phyloP scores from a whole-genome alignment of 2,329 filamentous ascomycete species.

The Metarhizium rileyi region DNA sequence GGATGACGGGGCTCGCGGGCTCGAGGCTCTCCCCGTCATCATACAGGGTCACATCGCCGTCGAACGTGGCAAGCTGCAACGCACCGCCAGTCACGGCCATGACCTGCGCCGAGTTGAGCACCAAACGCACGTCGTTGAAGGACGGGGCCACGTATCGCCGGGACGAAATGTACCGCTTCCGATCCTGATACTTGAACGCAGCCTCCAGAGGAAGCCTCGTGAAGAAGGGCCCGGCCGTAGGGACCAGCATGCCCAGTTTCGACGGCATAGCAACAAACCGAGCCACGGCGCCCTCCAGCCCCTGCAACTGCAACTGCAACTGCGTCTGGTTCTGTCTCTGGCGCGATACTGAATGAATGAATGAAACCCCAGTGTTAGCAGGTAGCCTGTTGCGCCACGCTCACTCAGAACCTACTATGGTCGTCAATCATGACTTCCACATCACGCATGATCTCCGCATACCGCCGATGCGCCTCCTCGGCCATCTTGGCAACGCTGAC shows the following conservation, averaged over 20 bases:
- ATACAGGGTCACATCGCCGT: constrained; percentile 95
- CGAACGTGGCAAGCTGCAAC: constrained; percentile 84
- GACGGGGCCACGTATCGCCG: constrained; percentile 89
- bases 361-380: too few relatives aligned
- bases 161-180: constrained; percentile 75
- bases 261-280: constrained; percentile 48
- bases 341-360: constrained; percentile 48
- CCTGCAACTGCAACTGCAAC: constrained; percentile 1
- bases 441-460: constrained; percentile 91
- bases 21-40: constrained; percentile 77
- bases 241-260: constrained; percentile 86
- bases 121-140: constrained; percentile 91
- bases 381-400: background rate
- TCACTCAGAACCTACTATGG: constrained; percentile 52
- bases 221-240: constrained; percentile 87
- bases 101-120: constrained; percentile 89
- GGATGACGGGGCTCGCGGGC: constrained; percentile 67
- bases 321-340: constrained; percentile 35
- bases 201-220: constrained; percentile 78
- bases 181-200: constrained; percentile 86
- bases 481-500: constrained; percentile 62
- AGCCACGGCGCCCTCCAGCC: background rate
- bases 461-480: constrained; percentile 72
- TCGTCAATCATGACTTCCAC: constrained; percentile 87
- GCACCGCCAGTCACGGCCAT: constrained; percentile 77